phyloP scores from a whole-genome alignment of 306 rosid species.

The Ormosia emarginata region DNA sequence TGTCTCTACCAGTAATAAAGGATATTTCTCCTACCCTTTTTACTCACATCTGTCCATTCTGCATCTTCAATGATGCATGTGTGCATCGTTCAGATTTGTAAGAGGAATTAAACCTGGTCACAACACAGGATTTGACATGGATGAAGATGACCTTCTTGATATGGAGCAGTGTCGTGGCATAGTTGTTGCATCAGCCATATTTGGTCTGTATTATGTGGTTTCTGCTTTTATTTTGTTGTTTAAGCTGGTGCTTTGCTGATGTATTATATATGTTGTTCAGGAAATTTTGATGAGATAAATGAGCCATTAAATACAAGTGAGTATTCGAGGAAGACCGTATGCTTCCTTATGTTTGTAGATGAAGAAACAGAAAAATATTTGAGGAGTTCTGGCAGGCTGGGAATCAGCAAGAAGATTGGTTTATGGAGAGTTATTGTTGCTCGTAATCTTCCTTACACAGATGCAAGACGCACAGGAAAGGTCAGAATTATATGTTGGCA shows the following conservation, averaged over 20 bases:
- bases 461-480: constrained; percentile 87
- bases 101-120: constrained; percentile 76
- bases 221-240: background rate
- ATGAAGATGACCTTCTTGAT: constrained; percentile 63
- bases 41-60: constrained; percentile 14
- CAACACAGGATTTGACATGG: constrained; percentile 80
- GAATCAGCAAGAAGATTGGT: constrained; percentile 62
- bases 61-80: constrained; percentile 25
- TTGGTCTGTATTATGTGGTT: constrained; percentile 48
- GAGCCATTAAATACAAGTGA: constrained; percentile 70
- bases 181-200: constrained; percentile 90
- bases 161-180: constrained; percentile 86
- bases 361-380: constrained; percentile 66
- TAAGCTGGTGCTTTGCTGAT: constrained; percentile 23
- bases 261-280: constrained; percentile 38
- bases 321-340: constrained; percentile 65
- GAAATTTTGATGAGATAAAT: constrained; percentile 84
- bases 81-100: constrained; percentile 58
- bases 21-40: background rate
- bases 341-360: constrained; percentile 89
- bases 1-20: background rate
- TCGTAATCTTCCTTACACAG: constrained; percentile 71
- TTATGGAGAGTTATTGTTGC: constrained; percentile 77
- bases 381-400: constrained; percentile 52
- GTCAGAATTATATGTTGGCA: constrained; percentile 41